Conservation (phyloP, 495 filamentous ascomycete species). For the Friedmanniomyces simplex region DNA sequence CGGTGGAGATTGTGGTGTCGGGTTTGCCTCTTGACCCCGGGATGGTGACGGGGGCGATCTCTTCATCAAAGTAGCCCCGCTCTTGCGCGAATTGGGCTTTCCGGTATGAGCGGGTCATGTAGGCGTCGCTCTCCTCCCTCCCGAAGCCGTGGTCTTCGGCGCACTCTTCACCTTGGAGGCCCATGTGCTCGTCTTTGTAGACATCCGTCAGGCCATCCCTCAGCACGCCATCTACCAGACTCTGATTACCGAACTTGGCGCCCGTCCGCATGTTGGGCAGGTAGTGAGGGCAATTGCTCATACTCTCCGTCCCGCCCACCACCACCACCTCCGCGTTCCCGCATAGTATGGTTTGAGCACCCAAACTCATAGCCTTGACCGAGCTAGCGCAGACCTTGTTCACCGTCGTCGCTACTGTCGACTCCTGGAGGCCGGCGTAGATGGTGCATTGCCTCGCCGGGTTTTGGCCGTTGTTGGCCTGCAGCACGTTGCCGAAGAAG, state of each 20-base stretch:
- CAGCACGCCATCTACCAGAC: slow-evolving; percentile 77
- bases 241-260: slow-evolving; percentile 81
- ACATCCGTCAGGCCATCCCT: slow-evolving; percentile 89
- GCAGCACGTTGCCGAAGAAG: slow-evolving; percentile 96
- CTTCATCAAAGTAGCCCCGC: slow-evolving; percentile 63
- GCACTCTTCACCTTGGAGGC: slow-evolving; percentile 83
- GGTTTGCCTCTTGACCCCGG: slow-evolving; percentile 85
- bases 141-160: slow-evolving; percentile 69
- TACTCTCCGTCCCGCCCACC: slow-evolving; percentile 89
- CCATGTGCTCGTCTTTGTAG: slow-evolving; percentile 91
- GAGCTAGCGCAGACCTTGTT: slow-evolving; percentile 98
- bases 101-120: slow-evolving; percentile 84
- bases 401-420: slow-evolving; percentile 78
- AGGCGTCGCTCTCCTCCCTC: slow-evolving; percentile 79
- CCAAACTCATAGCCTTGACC: slow-evolving; percentile 88
- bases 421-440: slow-evolving; percentile 66
- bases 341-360: slow-evolving; percentile 91
- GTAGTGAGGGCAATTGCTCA: slow-evolving; percentile 98
- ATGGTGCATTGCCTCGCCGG: slow-evolving; percentile 91
- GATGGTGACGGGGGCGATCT: slow-evolving; percentile 87
- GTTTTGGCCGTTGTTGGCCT: slow-evolving; percentile 93
- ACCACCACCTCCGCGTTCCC: slow-evolving; percentile 84
- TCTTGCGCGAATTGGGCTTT: slow-evolving; percentile 79
- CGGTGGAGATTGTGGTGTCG: slow-evolving; percentile 62
- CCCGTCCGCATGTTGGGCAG: slow-evolving; percentile 72